A percentile compares a stretch with the other conserved stretches of the same genome.
These are phyloP conservation scores for Oryza punctata DNA, from an alignment of 176 grass and related monocot species.

Conservation along the genomic window DNA sequence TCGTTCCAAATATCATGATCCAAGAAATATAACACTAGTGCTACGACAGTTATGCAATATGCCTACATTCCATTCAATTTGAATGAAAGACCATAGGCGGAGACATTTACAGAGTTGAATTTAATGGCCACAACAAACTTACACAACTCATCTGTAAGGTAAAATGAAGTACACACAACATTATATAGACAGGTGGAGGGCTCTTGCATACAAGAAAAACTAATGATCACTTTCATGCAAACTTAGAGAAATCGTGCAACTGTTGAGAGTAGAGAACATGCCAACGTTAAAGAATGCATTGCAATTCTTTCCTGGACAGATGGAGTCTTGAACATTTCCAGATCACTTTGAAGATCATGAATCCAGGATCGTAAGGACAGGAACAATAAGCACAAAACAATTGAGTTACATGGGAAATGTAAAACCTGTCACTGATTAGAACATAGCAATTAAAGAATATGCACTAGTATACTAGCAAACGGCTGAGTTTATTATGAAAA, in stretches of 20 bases:
- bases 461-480: neutral
- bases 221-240: neutral
- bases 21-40: neutral
- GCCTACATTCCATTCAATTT: neutral
- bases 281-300: constrained; percentile 4
- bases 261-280: neutral
- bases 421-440: neutral
- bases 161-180: neutral
- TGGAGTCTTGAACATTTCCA: neutral
- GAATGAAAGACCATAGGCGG: neutral
- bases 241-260: neutral
- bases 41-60: neutral
- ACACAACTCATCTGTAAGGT: neutral
- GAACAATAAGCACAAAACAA: neutral
- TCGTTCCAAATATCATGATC: neutral
- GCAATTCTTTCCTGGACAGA: no score
- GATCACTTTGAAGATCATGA: neutral
- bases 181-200: neutral
- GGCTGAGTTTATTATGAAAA: neutral
- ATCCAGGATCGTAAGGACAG: constrained; percentile 20
- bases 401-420: neutral
- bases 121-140: neutral
- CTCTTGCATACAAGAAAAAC: constrained; percentile 1
- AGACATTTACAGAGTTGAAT: neutral
- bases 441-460: neutral